A percentile compares a stretch with the other conserved stretches of the same genome.
Conservation (phyloP, 2,329 filamentous ascomycete genomes). For the Colletotrichum navitas region DNA sequence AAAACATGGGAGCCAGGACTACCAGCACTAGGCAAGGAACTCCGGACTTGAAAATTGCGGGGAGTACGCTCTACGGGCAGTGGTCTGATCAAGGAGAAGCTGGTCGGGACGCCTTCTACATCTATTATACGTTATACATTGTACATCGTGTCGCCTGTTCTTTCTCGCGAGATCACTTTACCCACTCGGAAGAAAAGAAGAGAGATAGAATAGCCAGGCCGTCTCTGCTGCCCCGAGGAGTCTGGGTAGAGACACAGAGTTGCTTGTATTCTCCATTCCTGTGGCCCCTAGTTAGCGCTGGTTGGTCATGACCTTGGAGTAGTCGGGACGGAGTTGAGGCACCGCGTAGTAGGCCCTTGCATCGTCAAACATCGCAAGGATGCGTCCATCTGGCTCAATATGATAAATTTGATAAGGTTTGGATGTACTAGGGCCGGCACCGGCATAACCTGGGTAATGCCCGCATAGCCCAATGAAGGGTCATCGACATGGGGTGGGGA, state of each 20-base stretch:
- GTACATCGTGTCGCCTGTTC: background rate
- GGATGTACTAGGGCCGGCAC: background rate
- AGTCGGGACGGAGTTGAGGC: background rate
- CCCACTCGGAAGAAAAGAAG: conserved; percentile 2
- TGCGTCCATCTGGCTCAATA: conserved; percentile 6
- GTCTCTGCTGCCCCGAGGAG: background rate
- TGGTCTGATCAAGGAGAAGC: background rate
- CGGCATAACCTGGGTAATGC: conserved; percentile 16
- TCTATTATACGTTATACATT: no score
- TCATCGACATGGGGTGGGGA: background rate
- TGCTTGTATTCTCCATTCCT: background rate
- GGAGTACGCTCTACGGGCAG: background rate
- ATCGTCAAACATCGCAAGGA: conserved; percentile 21
- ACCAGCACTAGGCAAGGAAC: conserved; percentile 15
- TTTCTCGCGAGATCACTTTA: conserved; percentile 3
- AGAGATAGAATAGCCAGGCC: background rate
- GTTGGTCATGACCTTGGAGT: background rate
- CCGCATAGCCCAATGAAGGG: conserved; percentile 12
- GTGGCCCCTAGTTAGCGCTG: background rate
- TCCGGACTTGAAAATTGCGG: background rate
- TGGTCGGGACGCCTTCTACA: conserved; percentile 6
- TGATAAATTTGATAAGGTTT: conserved; percentile 29
- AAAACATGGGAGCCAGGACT: background rate
- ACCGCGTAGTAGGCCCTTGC: conserved; percentile 3
- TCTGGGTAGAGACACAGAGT: background rate